Evolutionary conservation across 495 filamentous ascomycete species (phyloP).

Genomic region (Opeltia flavorubescens): DNA sequence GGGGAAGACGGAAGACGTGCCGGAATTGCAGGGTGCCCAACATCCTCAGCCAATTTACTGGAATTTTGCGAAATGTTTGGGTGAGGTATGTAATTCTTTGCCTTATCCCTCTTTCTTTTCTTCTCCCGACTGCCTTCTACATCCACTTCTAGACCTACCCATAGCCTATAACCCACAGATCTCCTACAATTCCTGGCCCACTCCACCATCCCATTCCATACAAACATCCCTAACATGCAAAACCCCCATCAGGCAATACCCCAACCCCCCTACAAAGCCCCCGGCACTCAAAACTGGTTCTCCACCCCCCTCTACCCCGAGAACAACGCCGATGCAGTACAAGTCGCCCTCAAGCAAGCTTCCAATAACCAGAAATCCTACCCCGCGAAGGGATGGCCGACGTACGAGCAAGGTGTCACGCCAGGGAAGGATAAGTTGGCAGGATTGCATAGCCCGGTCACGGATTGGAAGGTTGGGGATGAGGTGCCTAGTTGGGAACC

Average conservation of each 20-base stretch:
- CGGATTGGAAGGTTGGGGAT: conserved; percentile 4
- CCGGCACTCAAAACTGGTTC: conserved; percentile 4
- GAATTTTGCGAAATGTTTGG: conserved; percentile 6
- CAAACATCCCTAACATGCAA: not conserved
- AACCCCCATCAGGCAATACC: too few species aligned
- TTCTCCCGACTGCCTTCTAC: too few species aligned
- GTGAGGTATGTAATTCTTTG: too few species aligned
- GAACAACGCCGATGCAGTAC: conserved; percentile 1
- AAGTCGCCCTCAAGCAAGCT: conserved; percentile 3
- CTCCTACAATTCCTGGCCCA: too few species aligned
- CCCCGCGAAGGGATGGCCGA: conserved; percentile 3
- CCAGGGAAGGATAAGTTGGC: not conserved
- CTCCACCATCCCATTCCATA: not conserved
- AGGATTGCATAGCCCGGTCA: not conserved
- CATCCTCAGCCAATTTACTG: conserved; percentile 2
- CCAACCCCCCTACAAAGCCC: conserved; percentile 5
- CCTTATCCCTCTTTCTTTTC: too few species aligned
- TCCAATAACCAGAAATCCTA: conserved; percentile 5
- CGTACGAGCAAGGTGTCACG: conserved; percentile 1
- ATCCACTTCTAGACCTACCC: too few species aligned
- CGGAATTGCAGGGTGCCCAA: conserved; percentile 3
- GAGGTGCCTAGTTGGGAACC: conserved; percentile 6
- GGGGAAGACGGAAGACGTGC: not conserved
- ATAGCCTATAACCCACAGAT: too few species aligned
- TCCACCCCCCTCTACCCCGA: conserved; percentile 1